These are phyloP conservation scores for Ceratobasidium papillatum DNA, from an alignment of 1,284 basidiomycete species.

Conservation along the genomic window DNA sequence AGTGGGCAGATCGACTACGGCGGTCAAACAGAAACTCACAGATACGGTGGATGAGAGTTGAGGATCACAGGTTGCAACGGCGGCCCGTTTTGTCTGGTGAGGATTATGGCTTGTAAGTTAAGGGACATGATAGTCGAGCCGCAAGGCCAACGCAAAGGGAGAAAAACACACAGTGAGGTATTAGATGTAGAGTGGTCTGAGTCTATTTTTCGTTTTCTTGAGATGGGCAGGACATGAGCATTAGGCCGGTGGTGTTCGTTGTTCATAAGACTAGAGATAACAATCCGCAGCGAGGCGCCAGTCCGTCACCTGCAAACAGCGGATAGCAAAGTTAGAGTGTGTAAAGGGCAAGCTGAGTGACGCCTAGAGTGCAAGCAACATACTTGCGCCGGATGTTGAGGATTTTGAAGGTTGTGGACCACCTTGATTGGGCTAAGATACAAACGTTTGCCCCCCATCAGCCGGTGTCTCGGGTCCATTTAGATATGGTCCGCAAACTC, in stretches of 20 bases:
- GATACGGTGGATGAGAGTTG: slow-evolving; percentile 16
- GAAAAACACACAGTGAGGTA: slow-evolving; percentile 28
- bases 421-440: slow-evolving; percentile 39
- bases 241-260: slow-evolving; percentile 39
- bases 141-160: not conserved
- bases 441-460: slow-evolving; percentile 31
- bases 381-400: slow-evolving; percentile 42
- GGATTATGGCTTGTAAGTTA: slow-evolving; percentile 25
- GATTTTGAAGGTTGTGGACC: slow-evolving; percentile 40
- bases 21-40: slow-evolving; percentile 4
- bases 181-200: slow-evolving; percentile 32
- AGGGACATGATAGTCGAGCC: not conserved
- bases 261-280: slow-evolving; percentile 38
- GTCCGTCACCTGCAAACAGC: slow-evolving; percentile 34
- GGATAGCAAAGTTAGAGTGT: slow-evolving; percentile 13
- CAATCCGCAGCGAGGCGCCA: slow-evolving; percentile 40
- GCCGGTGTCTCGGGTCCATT: slow-evolving; percentile 36
- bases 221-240: slow-evolving; percentile 35
- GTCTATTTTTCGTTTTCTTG: slow-evolving; percentile 40
- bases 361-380: slow-evolving; percentile 23
- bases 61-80: slow-evolving; percentile 38
- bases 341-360: too few relatives aligned
- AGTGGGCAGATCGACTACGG: not conserved
- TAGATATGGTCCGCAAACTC: not conserved
- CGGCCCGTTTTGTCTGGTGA: slow-evolving; percentile 25